A percentile compares a stretch with the other conserved stretches of the same genome.
These are phyloP conservation scores for Pythium rishiriense DNA, from an alignment of 352 stramenopile species.

Conservation along the genomic window DNA sequence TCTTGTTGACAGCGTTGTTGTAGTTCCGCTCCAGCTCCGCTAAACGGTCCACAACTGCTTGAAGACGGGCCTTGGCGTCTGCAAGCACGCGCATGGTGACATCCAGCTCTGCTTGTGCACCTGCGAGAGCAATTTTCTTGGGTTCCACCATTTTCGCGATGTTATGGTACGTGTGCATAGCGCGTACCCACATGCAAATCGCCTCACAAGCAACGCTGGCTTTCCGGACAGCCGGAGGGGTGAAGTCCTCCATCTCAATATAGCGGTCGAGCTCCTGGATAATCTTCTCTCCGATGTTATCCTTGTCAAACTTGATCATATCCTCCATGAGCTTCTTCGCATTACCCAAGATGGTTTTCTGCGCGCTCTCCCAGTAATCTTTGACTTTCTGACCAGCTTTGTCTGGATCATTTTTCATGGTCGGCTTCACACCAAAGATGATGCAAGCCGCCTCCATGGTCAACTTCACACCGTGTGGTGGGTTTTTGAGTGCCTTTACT, in stretches of 20 bases:
- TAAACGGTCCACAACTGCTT: slow-evolving; percentile 86
- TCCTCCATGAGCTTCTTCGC: slow-evolving; percentile 90
- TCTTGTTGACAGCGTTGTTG: slow-evolving; percentile 85
- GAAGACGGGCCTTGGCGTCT: slow-evolving; percentile 80
- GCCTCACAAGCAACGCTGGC: slow-evolving; percentile 90
- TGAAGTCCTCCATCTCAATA: slow-evolving; percentile 91
- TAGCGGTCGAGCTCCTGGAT: slow-evolving; percentile 88
- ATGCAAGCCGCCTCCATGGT: slow-evolving; percentile 94
- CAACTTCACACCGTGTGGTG: slow-evolving; percentile 78
- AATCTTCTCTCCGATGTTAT: slow-evolving; percentile 88
- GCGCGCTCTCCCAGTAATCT: slow-evolving; percentile 88
- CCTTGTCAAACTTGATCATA: slow-evolving; percentile 90
- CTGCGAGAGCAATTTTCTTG: slow-evolving; percentile 87
- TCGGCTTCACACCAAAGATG: slow-evolving; percentile 94
- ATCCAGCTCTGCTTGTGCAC: slow-evolving; percentile 84
- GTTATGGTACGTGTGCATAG: slow-evolving; percentile 93
- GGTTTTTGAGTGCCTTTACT: slow-evolving; percentile 89
- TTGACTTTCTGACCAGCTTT: slow-evolving; percentile 91
- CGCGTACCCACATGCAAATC: slow-evolving; percentile 94
- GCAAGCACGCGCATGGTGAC: slow-evolving; percentile 86
- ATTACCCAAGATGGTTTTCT: slow-evolving; percentile 86
- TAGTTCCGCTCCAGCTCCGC: slow-evolving; percentile 90
- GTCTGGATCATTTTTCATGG: slow-evolving; percentile 86
- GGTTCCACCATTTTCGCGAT: slow-evolving; percentile 92
- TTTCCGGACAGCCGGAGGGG: slow-evolving; percentile 87